Evolutionary conservation across 352 stramenopile species (phyloP), one percentile per base, ranked within the genome.

Genomic region (Heterotrichella gracilis): DNA sequence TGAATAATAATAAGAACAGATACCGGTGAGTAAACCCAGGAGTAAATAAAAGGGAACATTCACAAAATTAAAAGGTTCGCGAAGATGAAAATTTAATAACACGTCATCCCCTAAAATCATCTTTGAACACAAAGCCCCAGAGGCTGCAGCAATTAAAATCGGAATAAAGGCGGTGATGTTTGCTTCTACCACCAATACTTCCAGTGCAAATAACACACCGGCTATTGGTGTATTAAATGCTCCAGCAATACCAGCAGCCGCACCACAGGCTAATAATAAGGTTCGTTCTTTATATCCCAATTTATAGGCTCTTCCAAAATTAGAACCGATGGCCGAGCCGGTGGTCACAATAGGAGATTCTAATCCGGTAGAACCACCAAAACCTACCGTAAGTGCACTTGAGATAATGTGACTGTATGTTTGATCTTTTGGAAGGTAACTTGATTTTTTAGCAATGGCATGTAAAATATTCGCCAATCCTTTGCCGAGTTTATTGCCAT

Each of bases 271-370:
- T n/a, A 53, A n/a, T n/a, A 53, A 53, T 17, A 53, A n/a, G 32
- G 32, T 53, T 17, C 32, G 32, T 53, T 53, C 32, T 53, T 53
- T 53, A n/a, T 53, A 53, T 17, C n/a, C n/a, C n/a, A 53, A 53
- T 53, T 53, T 53, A 53, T 53, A 53, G 32, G 32, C n/a, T 53
- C n/a, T 9, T 53, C 32, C 32, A n/a, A 53, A 53, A n/a, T 53
- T 53, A 53, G 32, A 53, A 9, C 32, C 32, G n/a, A 53, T 53
- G 32, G 32, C 32, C n/a, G 32, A 9, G 9, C 32, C 32, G 32
- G 32, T 53, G 9, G 32, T 53, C 9, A 53, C 32, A 53, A 53
- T 53, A n/a, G 32, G 32, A 9, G 32, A 53, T n/a, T 53, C 32
- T 17, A 53, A n/a, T n/a, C 32, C 32, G 9, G 32, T n/a, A 9